Base-by-base conservation (phyloP, 2,329 filamentous ascomycete species). In the Nothopassalora personata region DNA sequence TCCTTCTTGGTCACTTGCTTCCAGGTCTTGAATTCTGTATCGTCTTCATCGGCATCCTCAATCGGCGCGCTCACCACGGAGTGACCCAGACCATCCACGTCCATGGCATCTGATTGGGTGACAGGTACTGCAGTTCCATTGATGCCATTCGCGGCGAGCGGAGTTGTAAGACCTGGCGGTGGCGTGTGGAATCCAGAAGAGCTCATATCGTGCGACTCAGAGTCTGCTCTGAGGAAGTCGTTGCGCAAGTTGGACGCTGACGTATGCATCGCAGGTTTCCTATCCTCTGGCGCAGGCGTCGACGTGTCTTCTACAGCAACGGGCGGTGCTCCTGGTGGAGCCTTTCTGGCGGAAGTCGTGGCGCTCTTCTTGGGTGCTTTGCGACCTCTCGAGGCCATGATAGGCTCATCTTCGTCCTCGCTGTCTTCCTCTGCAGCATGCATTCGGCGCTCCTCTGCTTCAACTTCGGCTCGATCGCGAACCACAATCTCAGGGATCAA, bases 1-100 rank as follows among this genome's bases (percentile, higher is more conserved):
- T 96, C 92, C 72, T 94, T 97, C 76, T 97, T 97, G 1, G 94
- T 99, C 45, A 96, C 91, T 74, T 97, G 93, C 77, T 97, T 99
- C 94, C 95, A 99, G 36, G 94, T 89, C 73, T 95, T 96, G 77
- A 94, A 96, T 71, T 97, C 93, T 1, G 83, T 77, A 59, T 97
- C 92, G 67, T 97, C 92, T 67, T 95, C 86, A 66, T 91, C 91
- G 11, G 84, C 82, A 66, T 96, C 90, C 67, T 95, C 89, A 13
- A 80, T 82, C 31, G 83, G 83, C 59, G 88, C 81, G 15, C 83
- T 84, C 57, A 89, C 81, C 43, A 90, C 78, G 1, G 86, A 87
- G 5, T 87, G 83, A n/a, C 75, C 77, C 36, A 79, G 74, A 0
- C 84, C 88, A 71, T 97, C 94, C 34, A 94, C 85, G 59, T 99